Evolutionary conservation across 148 eudicot species (phyloP).

Genomic region (Pouteria glomerata): DNA sequence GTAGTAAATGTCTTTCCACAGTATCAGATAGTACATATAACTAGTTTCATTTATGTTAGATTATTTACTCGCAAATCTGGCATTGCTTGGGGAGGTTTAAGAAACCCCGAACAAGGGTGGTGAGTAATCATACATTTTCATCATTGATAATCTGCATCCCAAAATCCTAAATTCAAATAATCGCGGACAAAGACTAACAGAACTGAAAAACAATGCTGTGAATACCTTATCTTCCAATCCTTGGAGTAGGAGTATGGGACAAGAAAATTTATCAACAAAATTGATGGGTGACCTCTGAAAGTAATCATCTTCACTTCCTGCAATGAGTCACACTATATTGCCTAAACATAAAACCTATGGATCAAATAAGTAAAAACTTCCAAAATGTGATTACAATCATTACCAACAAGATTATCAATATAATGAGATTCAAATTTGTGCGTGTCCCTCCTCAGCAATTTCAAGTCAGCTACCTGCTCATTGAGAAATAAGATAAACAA

Average conservation of each 20-base stretch:
- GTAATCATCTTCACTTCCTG: conserved; percentile 67
- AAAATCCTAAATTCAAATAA: not conserved
- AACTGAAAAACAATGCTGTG: not conserved
- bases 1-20: no score
- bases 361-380: not conserved
- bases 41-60: no score
- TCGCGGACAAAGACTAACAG: no score
- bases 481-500: not conserved
- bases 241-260: conserved; percentile 86
- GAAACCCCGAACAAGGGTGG: not conserved
- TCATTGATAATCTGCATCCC: not conserved
- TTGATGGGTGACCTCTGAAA: conserved; percentile 81
- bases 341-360: not conserved
- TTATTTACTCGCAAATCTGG: no score
- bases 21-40: no score
- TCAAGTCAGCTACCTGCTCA: conserved; percentile 47
- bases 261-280: conserved; percentile 72
- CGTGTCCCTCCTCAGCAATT: conserved; percentile 62
- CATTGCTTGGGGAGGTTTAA: no score
- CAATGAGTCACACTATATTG: conserved; percentile 11
- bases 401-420: conserved; percentile 76
- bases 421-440: conserved; percentile 90
- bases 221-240: conserved; percentile 86
- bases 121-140: not conserved
- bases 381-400: conserved; percentile 6